Conservation (phyloP, 352 stramenopile genomes). For the Aphanomyces invadans region DNA sequence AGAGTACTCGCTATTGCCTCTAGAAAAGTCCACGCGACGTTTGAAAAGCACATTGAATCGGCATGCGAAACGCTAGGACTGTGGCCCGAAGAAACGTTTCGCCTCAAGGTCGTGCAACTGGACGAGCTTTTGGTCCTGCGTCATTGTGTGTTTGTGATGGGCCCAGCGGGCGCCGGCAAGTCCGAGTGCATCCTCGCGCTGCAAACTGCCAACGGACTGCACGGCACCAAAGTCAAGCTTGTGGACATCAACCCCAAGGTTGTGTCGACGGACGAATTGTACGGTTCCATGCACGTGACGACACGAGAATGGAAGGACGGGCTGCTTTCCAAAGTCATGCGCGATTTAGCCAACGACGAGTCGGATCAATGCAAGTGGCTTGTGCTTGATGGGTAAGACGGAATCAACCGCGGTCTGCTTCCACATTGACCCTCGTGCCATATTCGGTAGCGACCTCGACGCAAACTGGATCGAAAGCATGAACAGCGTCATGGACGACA, state of each 20-base stretch:
- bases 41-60: constrained; percentile 86
- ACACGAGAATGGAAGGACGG: constrained; percentile 95
- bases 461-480: constrained; percentile 87
- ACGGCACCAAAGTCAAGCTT: constrained; percentile 41
- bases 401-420: too few relatives aligned
- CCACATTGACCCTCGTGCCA: too few relatives aligned
- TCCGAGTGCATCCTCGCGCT: constrained; percentile 91
- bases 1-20: not conserved
- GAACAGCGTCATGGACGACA: constrained; percentile 88
- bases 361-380: constrained; percentile 90
- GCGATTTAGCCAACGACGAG: constrained; percentile 73
- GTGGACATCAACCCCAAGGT: constrained; percentile 93
- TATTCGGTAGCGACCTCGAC: constrained; percentile 56
- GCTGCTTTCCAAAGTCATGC: constrained; percentile 91
- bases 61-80: constrained; percentile 85
- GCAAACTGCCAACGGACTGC: constrained; percentile 25
- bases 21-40: constrained; percentile 74
- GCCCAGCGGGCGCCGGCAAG: constrained; percentile 88
- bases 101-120: constrained; percentile 92
- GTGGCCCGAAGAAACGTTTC: constrained; percentile 89
- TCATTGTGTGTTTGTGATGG: constrained; percentile 96
- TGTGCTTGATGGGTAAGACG: constrained; percentile 78
- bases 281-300: constrained; percentile 91
- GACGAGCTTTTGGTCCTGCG: constrained; percentile 91
- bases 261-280: constrained; percentile 94